Evolutionary conservation across 345 rosid genomes (phyloP), one percentile per base, ranked within the genome.

Genomic region (Eutrema heterophyllum): DNA sequence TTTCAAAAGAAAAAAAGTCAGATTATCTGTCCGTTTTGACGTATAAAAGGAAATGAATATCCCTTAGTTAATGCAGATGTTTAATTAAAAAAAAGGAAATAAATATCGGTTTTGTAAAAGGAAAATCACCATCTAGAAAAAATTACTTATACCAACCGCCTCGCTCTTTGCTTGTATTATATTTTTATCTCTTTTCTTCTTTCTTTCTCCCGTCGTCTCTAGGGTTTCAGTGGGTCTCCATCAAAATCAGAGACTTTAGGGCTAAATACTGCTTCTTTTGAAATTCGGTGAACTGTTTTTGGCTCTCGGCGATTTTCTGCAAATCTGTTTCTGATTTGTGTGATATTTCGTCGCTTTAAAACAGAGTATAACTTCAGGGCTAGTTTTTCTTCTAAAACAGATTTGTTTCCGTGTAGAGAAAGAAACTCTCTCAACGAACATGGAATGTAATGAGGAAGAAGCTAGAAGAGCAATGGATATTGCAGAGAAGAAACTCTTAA

Each of bases 371-470:
- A n/a, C n/a, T n/a, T n/a, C n/a, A n/a, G n/a, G n/a, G n/a, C n/a
- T n/a, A n/a, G n/a, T n/a, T n/a, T n/a, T n/a, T n/a, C n/a, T n/a
- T n/a, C n/a, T n/a, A n/a, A n/a, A n/a, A n/a, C n/a, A n/a, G 7
- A 13, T 14, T 44, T 44, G 49, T 6, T 44, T 43, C 48, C 48
- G 29, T 21, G 24, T 26, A 26, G 44, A 40, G 2, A 11, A 51
- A 26, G 33, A 32, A 57, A 50, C 14, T 35, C 59, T 18, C 29
- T 30, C 21, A 43, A 43, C 13, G 7, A 44, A 35, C 46, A 90
- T 92, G 95, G 95, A 36, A 8, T 9, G 15, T 21, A 58, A 59
- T 14, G 9, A 70, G 40, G 67, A 58, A 9, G 74, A 70, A 58
- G 67, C 58, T 15, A 26, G 36, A 70, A 48, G 39, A 48, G 67